These are phyloP conservation scores for Xylogone sp. DNA, from an alignment of 2,329 filamentous ascomycete species.

Conservation along the genomic window DNA sequence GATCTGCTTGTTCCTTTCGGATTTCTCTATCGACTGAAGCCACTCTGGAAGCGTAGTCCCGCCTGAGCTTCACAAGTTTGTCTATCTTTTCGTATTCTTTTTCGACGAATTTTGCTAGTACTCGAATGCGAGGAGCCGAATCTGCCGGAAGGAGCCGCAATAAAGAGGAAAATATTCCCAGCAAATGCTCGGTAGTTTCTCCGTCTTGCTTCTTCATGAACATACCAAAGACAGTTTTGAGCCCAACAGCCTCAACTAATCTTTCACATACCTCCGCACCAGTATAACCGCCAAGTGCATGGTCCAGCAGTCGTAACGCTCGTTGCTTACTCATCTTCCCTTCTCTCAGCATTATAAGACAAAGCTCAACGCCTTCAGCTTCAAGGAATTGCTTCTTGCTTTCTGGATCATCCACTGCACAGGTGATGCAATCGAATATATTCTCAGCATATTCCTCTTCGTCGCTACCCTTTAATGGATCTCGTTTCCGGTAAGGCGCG, in stretches of 20 bases:
- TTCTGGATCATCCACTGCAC: slow-evolving; percentile 67
- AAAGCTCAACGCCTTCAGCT: slow-evolving; percentile 88
- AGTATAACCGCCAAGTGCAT: slow-evolving; percentile 62
- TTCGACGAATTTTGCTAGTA: slow-evolving; percentile 92
- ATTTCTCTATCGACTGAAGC: slow-evolving; percentile 61
- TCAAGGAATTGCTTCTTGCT: slow-evolving; percentile 83
- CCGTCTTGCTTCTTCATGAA: slow-evolving; percentile 80
- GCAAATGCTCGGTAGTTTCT: slow-evolving; percentile 70
- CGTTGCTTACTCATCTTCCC: slow-evolving; percentile 78
- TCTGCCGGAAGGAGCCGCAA: slow-evolving; percentile 75
- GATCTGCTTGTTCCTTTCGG: slow-evolving; percentile 47
- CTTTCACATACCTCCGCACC: slow-evolving; percentile 65
- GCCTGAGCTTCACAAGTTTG: slow-evolving; percentile 67
- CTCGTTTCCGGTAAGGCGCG: slow-evolving; percentile 78
- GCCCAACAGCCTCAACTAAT: slow-evolving; percentile 76
- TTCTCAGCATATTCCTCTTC: slow-evolving; percentile 97
- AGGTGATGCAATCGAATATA: slow-evolving; percentile 81
- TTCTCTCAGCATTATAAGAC: slow-evolving; percentile 86
- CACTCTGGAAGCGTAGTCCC: slow-evolving; percentile 64
- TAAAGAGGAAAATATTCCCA: slow-evolving; percentile 81
- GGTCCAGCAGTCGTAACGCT: slow-evolving; percentile 78
- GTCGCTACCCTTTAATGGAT: slow-evolving; percentile 79
- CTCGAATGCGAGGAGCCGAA: slow-evolving; percentile 74
- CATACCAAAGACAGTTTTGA: slow-evolving; percentile 80
- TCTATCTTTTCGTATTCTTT: slow-evolving; percentile 84